These are phyloP conservation scores for Thermomyces lanuginosus DNA, from an alignment of 2,329 filamentous ascomycete species.

Conservation along the genomic window DNA sequence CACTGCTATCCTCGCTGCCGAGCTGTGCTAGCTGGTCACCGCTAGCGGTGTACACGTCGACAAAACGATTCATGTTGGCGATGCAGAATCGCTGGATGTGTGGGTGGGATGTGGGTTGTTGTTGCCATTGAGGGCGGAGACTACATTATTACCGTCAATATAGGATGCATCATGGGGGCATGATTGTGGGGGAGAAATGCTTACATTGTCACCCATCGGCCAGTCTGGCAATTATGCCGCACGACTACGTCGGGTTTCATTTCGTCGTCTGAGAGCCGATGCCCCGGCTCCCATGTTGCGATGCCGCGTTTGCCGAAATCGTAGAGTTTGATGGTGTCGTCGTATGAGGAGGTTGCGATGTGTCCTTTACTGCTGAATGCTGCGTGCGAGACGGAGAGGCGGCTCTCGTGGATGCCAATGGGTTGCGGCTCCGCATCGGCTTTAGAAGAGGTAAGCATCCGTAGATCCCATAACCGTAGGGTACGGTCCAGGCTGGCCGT, in stretches of 20 bases:
- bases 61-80: conserved; percentile 94
- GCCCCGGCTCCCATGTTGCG: conserved; percentile 41
- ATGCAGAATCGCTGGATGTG: conserved; percentile 78
- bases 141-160: conserved; percentile 18
- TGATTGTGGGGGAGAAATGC: conserved; percentile 16
- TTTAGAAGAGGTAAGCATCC: conserved; percentile 59
- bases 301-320: conserved; percentile 47
- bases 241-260: conserved; percentile 57
- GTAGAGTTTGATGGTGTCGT: conserved; percentile 89
- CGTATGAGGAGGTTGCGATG: conserved; percentile 82
- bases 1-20: conserved; percentile 66
- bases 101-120: conserved; percentile 57
- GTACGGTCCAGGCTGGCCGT: conserved; percentile 83
- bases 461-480: conserved; percentile 80
- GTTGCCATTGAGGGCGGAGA: conserved; percentile 78
- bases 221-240: conserved; percentile 87
- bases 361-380: conserved; percentile 76
- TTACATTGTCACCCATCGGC: conserved; percentile 75
- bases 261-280: conserved; percentile 40
- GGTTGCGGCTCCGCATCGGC: conserved; percentile 48
- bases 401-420: conserved; percentile 65
- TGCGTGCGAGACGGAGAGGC: conserved; percentile 78
- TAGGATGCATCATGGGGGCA: not conserved
- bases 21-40: conserved; percentile 82
- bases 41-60: conserved; percentile 69